Evolutionary conservation across 164 flowering plant species (phyloP), one percentile per base, ranked within the genome.

Genomic region (Kalanchoe fedtschenkoi): DNA sequence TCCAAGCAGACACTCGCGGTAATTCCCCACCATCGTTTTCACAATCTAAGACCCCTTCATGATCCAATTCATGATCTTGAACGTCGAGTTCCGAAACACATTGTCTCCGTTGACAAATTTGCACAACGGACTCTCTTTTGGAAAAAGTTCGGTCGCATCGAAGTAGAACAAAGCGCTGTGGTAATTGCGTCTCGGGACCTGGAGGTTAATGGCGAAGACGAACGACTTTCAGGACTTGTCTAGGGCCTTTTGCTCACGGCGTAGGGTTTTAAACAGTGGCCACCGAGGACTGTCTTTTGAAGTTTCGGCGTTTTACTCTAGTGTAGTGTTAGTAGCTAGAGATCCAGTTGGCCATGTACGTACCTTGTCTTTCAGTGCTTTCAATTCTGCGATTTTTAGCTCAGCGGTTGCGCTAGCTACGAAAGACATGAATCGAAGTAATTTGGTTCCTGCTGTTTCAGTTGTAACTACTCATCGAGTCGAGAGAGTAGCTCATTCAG

Each of bases 41-140:
- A 93, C 93, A 56, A 89, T 78, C 98, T 96, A 93, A 34, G 98
- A 97, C 1, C 98, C 98, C 29, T 81, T 85, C 51, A 86, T 91
- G 53, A 93, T 93, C 69, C 90, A 81, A 68, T 88, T 88, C 63
- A 93, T 92, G 58, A 93, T 78, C 84, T 93, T 93, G 71, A 93
- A 88, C 66, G 96, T 76, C 65, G 76, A 71, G 67, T 86, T 88
- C 54, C 98, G 66, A 63, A 83, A 89, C n/a, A 75, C 61, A 58
- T 93, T 96, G 62, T 85, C 89, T 3, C 87, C 98, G 70, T 86
- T 71, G 37, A 93, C 46, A 81, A 93, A 93, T 34, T 84, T 77
- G 71, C 80, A 70, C 30, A 89, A 71, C 11, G 88, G 74, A 30
- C 97, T 80, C 14, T 83, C 86, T n/a, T 80, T 34, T 1, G 72